Percentiles rank a stretch among this genome's conserved stretches.
Conservation (phyloP, 2,329 filamentous ascomycete species). For the Aspergillus floridensis region DNA sequence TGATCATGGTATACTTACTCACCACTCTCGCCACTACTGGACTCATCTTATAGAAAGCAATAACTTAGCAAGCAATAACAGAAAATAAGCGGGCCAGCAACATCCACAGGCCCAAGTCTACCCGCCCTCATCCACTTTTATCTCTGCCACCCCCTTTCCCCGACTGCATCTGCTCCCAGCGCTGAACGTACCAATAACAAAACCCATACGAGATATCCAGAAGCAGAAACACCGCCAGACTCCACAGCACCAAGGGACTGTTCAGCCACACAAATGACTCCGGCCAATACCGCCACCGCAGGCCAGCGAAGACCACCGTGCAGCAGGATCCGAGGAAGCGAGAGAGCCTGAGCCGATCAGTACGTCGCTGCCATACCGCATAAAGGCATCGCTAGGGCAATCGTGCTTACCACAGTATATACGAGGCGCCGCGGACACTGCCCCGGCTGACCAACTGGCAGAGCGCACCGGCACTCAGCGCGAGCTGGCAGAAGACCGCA, state of each 20-base stretch:
- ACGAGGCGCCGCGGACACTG: slow-evolving; percentile 16
- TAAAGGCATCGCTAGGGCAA: no score
- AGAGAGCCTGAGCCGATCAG: slow-evolving; percentile 9
- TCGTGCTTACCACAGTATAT: slow-evolving; percentile 11
- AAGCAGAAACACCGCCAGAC: slow-evolving; percentile 7
- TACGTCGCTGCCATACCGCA: background rate
- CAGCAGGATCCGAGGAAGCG: slow-evolving; percentile 13
- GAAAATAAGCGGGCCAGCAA: no score
- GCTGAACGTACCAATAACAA: slow-evolving; percentile 9
- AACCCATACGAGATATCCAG: slow-evolving; percentile 10
- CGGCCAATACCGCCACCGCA: slow-evolving; percentile 15
- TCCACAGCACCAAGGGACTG: slow-evolving; percentile 13
- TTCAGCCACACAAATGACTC: slow-evolving; percentile 14
- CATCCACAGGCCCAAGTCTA: no score
- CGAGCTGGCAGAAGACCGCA: slow-evolving; percentile 11
- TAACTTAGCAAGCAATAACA: no score
- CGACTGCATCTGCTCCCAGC: background rate
- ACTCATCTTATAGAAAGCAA: no score
- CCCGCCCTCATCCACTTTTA: background rate
- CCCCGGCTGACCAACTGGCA: slow-evolving; percentile 15
- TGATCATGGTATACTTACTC: no score
- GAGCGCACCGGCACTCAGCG: slow-evolving; percentile 11
- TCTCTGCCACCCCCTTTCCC: background rate
- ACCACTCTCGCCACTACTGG: no score
- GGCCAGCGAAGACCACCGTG: slow-evolving; percentile 9